These are phyloP conservation scores for Boletus sensibilis DNA, from an alignment of 768 basidiomycete genomes.

Conservation along the genomic window DNA sequence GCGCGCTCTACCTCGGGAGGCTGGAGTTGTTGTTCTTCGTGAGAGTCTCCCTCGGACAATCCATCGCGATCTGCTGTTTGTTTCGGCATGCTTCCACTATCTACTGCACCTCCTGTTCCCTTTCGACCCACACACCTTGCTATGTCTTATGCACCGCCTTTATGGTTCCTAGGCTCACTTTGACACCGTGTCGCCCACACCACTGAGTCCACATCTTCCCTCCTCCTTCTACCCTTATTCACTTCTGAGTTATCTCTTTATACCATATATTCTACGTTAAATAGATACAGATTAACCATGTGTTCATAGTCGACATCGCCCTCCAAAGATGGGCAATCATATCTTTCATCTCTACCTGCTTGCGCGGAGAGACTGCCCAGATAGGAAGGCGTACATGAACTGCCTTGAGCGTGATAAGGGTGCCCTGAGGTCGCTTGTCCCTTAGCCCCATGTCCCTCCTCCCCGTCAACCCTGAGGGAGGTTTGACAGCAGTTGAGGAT, in stretches of 20 bases:
- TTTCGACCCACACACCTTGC: slow-evolving; percentile 20
- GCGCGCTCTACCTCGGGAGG: slow-evolving; percentile 43
- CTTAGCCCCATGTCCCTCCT: slow-evolving; percentile 52
- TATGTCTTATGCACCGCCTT: slow-evolving; percentile 30
- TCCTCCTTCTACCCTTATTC: slow-evolving; percentile 30
- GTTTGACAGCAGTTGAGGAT: slow-evolving; percentile 39
- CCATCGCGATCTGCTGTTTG: slow-evolving; percentile 10
- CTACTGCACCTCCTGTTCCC: slow-evolving; percentile 13
- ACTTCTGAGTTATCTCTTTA: slow-evolving; percentile 39
- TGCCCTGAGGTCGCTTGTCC: slow-evolving; percentile 14
- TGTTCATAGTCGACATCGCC: slow-evolving; percentile 33
- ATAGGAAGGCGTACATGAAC: slow-evolving; percentile 27
- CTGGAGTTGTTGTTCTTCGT: slow-evolving; percentile 70
- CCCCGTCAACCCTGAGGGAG: slow-evolving; percentile 49
- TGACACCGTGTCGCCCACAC: slow-evolving; percentile 21
- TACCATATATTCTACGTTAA: slow-evolving; percentile 41
- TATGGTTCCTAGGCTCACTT: slow-evolving; percentile 24
- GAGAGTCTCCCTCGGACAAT: slow-evolving; percentile 19
- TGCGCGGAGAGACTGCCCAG: slow-evolving; percentile 15
- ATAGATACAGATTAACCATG: slow-evolving; percentile 37
- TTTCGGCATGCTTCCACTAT: slow-evolving; percentile 23
- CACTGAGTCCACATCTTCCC: slow-evolving; percentile 12
- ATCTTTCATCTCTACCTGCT: background rate
- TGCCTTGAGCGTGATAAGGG: background rate
- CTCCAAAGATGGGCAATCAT: slow-evolving; percentile 10